Conservation (phyloP, 176 grass and related monocot species). For the Ensete ventricosum region DNA sequence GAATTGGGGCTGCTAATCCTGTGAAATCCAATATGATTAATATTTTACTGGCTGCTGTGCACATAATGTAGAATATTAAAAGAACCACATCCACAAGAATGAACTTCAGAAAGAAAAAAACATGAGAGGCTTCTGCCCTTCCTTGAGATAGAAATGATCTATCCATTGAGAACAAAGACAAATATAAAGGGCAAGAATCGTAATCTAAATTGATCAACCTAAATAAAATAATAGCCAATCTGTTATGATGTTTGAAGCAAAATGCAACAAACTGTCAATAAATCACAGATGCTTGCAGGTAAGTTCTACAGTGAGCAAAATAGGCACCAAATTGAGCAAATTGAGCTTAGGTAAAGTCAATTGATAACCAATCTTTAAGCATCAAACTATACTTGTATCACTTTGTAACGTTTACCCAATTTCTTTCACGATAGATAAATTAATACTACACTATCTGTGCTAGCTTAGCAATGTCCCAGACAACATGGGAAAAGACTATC, state of each 20-base stretch:
- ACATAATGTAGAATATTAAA: neutral
- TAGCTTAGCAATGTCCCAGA: neutral
- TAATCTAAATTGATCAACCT: neutral
- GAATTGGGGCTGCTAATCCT: slow-evolving; percentile 42
- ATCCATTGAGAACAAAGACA: neutral
- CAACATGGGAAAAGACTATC: neutral
- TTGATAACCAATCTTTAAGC: neutral
- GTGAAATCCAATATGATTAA: neutral
- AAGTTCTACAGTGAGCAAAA: neutral
- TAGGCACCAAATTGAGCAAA: neutral
- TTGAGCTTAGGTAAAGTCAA: neutral
- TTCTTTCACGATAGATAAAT: neutral
- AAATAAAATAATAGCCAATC: neutral
- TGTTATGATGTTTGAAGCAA: neutral
- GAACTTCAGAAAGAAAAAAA: neutral
- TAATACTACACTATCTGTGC: neutral
- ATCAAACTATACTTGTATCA: neutral
- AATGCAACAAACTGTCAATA: too few relatives aligned
- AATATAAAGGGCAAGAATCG: neutral
- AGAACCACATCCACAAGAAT: neutral
- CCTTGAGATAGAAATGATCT: neutral
- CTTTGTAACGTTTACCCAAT: too few relatives aligned
- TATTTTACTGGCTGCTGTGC: neutral
- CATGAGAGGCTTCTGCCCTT: too few relatives aligned
- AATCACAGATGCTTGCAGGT: neutral